phyloP scores from a whole-genome alignment of 2,329 filamentous ascomycete species.

The Claviceps maximensis region DNA sequence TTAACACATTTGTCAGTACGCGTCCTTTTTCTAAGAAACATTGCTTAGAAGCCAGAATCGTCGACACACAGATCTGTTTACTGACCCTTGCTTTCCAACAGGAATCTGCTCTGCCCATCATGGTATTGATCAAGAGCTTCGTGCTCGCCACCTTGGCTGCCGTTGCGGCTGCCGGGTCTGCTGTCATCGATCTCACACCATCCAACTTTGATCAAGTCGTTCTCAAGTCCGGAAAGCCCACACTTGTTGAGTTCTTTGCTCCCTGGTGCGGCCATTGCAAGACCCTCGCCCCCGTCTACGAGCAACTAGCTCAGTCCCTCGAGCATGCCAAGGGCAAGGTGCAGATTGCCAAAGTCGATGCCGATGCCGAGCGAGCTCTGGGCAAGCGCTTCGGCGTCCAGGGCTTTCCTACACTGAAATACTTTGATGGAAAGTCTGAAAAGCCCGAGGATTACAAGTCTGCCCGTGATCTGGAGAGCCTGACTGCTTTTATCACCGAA shows the following conservation, averaged over 20 bases:
- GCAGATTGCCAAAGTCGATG: constrained; percentile 90
- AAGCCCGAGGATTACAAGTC: constrained; percentile 75
- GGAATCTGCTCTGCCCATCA: constrained; percentile 17
- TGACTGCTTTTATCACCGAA: constrained; percentile 67
- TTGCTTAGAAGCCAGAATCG: not conserved
- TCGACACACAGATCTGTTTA: not conserved
- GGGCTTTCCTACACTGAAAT: constrained; percentile 96
- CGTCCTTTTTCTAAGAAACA: not conserved
- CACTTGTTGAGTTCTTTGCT: constrained; percentile 95
- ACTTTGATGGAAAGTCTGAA: constrained; percentile 89
- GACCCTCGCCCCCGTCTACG: constrained; percentile 85
- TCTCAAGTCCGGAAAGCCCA: constrained; percentile 83
- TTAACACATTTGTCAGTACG: not conserved
- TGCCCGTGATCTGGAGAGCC: constrained; percentile 75
- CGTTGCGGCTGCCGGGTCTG: constrained; percentile 55
- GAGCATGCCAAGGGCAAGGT: constrained; percentile 59
- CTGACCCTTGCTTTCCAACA: not conserved
- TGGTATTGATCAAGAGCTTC: constrained; percentile 49
- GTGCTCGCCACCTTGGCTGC: constrained; percentile 42
- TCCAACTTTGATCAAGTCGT: constrained; percentile 86
- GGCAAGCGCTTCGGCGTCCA: constrained; percentile 79
- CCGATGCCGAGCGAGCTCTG: constrained; percentile 72
- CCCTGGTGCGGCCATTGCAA: constrained; percentile 99
- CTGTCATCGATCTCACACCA: constrained; percentile 80
- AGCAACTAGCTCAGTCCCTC: constrained; percentile 70